Base-by-base conservation (phyloP, 176 grass and related monocot genomes). In the Ensete glaucum region DNA sequence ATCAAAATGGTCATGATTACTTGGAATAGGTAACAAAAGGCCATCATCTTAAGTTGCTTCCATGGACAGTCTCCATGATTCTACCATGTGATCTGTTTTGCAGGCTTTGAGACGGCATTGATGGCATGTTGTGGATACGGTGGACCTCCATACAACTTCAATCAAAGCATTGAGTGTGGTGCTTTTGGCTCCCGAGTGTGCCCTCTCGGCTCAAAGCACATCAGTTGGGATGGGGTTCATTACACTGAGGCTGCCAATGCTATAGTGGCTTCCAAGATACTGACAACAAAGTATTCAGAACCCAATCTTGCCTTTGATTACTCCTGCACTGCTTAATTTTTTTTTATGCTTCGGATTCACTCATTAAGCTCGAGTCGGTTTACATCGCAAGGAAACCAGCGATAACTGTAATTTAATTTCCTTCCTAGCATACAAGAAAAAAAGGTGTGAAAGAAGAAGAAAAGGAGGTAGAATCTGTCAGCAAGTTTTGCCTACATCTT, bases 201-300 rank as follows among this genome's bases (percentile, higher is more conserved):
- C 72, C 79, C 81, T 16, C 81, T 86, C 52, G 85, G 89, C 22
- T 62, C 62, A 3, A 88, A 83, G 83, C 90, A 84, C 71, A 69
- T 97, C 60, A 92, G 83, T 73, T 97, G 90, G 93, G 93, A 97
- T 81, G 93, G 93, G 25, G 83, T 92, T 73, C 93, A 97, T 77
- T 92, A 92, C 26, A 85, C 93, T 63, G 90, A 97, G 52, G 90
- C 93, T 16, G 90, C 93, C 0, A 97, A 92, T 72, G 77, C 78
- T 43, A 16, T 82, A 9, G 79, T 92, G 8, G 90, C 93, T 2
- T 81, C 19, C 9, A 92, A 88, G 75, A 90, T 97, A 72, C 77
- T 97, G 52, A 85, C 82, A 0, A 67, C 51, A 26, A 82, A 90
- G 10, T 97, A 79, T 79, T 92, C 93, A 8, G 88, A 21, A 53